Base-by-base conservation (phyloP, 768 basidiomycete species). In the Trametopsis cervina region DNA sequence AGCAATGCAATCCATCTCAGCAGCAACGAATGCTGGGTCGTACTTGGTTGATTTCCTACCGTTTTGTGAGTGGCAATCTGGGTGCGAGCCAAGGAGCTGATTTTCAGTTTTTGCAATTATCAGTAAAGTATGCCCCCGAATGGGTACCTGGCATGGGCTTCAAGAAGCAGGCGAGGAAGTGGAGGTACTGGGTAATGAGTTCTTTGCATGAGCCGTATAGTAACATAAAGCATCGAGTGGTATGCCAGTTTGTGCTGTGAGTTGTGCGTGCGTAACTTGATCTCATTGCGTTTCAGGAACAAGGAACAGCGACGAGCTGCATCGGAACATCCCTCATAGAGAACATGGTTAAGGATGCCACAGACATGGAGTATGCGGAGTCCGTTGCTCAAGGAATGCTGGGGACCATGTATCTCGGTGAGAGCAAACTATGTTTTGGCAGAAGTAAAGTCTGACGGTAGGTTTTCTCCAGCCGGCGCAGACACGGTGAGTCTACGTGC, bases 61-160 rank as follows among this genome's bases (percentile, higher is more conserved):
- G 2, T 48, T 47, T 24, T 29, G 51, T 52, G 25, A 44, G 47
- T 44, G 40, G 7, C n/a, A 17, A 12, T 15, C 20, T 20, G 5
- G 26, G 21, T 13, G 9, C 6, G 1, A 23, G 13, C 12, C 10
- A 17, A 17, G 10, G 25, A 20, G 20, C 6, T 36, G 38, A 18
- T 13, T 1, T 17, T 3, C 4, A 3, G 17, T 21, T 47, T 2
- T 21, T 5, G 7, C 1, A 4, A 2, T 17, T 25, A 13, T 2
- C 33, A 60, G 58, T 59, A 42, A 58, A 60, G 40, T 49, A 60
- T 40, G 18, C 58, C 21, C 58, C 57, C 1, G 45, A 47, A 24
- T 58, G 58, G 58, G 38, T 58, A 33, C 58, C 58, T 39, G 58
- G 58, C 4, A 54, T 54, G 10, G 46, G 29, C 12, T 60, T 58